Conservation (phyloP, 768 basidiomycete genomes). For the Trametes punicea region DNA sequence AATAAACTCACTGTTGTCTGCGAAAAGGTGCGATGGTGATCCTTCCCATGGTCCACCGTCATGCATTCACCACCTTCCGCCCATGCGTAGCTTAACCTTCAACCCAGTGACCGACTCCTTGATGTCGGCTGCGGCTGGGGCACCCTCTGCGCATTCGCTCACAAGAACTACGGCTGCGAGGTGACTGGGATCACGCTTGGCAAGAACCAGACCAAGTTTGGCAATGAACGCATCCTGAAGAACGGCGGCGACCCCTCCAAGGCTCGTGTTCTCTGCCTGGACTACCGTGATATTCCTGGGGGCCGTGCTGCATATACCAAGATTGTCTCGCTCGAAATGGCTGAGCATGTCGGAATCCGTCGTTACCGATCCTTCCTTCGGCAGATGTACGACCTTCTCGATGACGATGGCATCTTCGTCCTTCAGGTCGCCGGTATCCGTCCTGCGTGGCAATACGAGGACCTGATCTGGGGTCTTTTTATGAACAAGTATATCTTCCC, state of each 20-base stretch:
- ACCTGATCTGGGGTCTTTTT: slow-evolving; percentile 95
- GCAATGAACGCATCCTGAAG: slow-evolving; percentile 77
- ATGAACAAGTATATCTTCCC: slow-evolving; percentile 99
- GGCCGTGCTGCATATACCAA: slow-evolving; percentile 78
- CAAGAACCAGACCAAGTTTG: slow-evolving; percentile 89
- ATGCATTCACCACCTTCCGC: background rate
- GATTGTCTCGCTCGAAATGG: slow-evolving; percentile 97
- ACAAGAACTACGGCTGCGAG: slow-evolving; percentile 96
- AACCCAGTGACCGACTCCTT: slow-evolving; percentile 80
- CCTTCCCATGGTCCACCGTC: background rate
- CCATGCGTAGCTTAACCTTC: slow-evolving; percentile 57
- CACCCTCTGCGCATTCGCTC: slow-evolving; percentile 89
- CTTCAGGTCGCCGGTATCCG: slow-evolving; percentile 97
- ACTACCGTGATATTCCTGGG: slow-evolving; percentile 87
- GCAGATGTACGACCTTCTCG: slow-evolving; percentile 90
- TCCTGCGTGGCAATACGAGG: slow-evolving; percentile 97
- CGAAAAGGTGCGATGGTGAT: slow-evolving; percentile 50
- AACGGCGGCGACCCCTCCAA: slow-evolving; percentile 60
- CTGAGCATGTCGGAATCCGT: slow-evolving; percentile 97
- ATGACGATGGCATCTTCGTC: slow-evolving; percentile 92
- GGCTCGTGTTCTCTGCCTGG: slow-evolving; percentile 89
- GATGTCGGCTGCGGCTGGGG: slow-evolving; percentile 97
- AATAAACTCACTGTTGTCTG: slow-evolving; percentile 97
- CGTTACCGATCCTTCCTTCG: slow-evolving; percentile 85
- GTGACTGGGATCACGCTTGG: slow-evolving; percentile 94